phyloP scores from a whole-genome alignment of 129 eudicot species.

The Gnaphalium uliginosum region DNA sequence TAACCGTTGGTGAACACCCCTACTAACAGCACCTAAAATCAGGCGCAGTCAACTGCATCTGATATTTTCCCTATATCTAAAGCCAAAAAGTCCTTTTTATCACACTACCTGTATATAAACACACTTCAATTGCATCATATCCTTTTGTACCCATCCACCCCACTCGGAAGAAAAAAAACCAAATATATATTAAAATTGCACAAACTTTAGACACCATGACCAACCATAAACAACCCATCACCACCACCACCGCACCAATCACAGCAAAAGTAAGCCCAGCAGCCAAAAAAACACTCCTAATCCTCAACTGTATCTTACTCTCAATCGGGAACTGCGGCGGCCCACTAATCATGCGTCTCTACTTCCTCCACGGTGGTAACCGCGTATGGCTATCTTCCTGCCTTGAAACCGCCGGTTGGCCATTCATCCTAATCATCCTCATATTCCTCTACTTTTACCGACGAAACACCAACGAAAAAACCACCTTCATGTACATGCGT shows the following conservation, averaged over 20 bases:
- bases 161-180: neutral
- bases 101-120: neutral
- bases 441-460: constrained; percentile 25
- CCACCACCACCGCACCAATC: constrained; percentile 16
- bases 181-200: too few relatives aligned
- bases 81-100: too few relatives aligned
- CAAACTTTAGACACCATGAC: neutral
- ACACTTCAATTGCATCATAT: neutral
- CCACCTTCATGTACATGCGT: constrained; percentile 17
- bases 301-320: constrained; percentile 21
- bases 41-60: too few relatives aligned
- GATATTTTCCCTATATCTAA: too few relatives aligned
- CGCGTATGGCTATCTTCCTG: constrained; percentile 35
- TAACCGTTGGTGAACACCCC: too few relatives aligned
- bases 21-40: too few relatives aligned
- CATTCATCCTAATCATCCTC: constrained; percentile 22
- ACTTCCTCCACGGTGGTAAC: constrained; percentile 42
- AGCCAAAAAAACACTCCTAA: constrained; percentile 17
- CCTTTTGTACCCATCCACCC: neutral
- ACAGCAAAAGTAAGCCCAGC: constrained; percentile 22
- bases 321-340: constrained; percentile 33
- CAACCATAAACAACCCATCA: neutral
- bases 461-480: neutral
- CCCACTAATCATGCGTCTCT: constrained; percentile 31
- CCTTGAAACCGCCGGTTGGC: constrained; percentile 34